Conservation (phyloP, 257 asterid genomes). For the Osmanthus fragrans region DNA sequence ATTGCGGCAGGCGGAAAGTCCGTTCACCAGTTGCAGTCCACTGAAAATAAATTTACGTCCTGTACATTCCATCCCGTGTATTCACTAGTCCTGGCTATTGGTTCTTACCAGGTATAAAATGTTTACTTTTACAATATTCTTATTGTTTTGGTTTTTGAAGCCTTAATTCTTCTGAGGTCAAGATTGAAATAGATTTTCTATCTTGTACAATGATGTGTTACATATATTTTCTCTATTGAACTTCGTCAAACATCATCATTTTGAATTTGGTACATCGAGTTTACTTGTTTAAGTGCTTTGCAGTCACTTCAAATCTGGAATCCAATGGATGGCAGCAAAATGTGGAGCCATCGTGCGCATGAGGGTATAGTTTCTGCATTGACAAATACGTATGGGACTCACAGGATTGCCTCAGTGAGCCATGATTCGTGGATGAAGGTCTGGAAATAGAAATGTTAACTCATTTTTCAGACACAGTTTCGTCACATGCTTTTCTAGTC, state of each 20-base stretch:
- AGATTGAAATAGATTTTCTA: background rate
- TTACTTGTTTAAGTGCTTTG: slow-evolving; percentile 10
- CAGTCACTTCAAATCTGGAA: slow-evolving; percentile 53
- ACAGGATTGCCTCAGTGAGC: slow-evolving; percentile 44
- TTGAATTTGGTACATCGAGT: background rate
- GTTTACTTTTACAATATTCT: background rate
- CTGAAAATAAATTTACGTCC: slow-evolving; percentile 36
- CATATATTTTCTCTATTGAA: background rate
- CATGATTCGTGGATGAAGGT: slow-evolving; percentile 45
- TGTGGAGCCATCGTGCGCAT: slow-evolving; percentile 34
- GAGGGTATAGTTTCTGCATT: slow-evolving; percentile 31
- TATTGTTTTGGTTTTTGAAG: background rate
- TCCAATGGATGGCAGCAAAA: slow-evolving; percentile 33
- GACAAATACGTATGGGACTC: slow-evolving; percentile 32
- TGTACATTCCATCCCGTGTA: slow-evolving; percentile 51
- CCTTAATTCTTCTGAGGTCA: background rate
- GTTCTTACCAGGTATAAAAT: slow-evolving; percentile 41
- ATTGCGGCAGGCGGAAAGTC: slow-evolving; percentile 24
- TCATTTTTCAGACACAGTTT: background rate
- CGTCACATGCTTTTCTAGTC: background rate
- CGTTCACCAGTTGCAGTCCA: slow-evolving; percentile 28
- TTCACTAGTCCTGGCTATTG: slow-evolving; percentile 39
- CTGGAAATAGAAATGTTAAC: slow-evolving; percentile 36
- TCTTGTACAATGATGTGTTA: background rate
- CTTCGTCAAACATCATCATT: background rate